These are phyloP conservation scores for Melaleuca quinquenervia DNA, from an alignment of 345 rosid genomes.

Conservation along the genomic window DNA sequence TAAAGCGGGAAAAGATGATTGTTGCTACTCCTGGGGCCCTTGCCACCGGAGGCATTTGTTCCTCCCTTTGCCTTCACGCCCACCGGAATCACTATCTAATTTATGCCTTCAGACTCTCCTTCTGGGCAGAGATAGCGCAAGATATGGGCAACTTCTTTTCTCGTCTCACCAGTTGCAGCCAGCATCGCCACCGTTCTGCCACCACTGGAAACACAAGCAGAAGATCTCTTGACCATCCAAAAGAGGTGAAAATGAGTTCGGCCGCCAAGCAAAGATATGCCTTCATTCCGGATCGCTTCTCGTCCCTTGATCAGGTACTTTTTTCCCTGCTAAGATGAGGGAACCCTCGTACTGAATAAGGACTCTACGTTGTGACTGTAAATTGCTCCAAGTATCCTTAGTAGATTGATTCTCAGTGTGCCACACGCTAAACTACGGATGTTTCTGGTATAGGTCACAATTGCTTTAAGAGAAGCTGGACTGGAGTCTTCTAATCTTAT, in stretches of 20 bases:
- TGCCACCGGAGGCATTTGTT: neutral
- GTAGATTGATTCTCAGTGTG: neutral
- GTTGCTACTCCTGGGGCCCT: neutral
- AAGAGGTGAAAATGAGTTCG: neutral
- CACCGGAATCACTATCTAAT: neutral
- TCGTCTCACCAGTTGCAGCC: neutral
- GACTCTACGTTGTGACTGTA: neutral
- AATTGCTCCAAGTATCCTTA: neutral
- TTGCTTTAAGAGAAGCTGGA: conserved; percentile 76
- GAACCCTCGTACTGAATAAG: neutral
- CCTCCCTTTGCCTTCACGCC: neutral
- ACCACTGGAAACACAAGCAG: neutral
- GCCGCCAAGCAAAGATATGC: conserved; percentile 13
- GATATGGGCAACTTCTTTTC: neutral
- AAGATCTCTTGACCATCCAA: neutral
- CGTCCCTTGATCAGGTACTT: conserved; percentile 26
- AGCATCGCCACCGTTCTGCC: neutral
- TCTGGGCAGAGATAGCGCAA: neutral
- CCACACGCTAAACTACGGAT: neutral
- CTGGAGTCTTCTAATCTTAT: conserved; percentile 96
- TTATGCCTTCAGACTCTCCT: neutral
- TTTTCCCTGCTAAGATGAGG: neutral
- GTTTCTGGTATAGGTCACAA: conserved; percentile 47
- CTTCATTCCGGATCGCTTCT: conserved; percentile 25
- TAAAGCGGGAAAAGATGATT: neutral